These are phyloP conservation scores for Candida namnaoensis DNA, from an alignment of 805 yeast species.

Conservation along the genomic window DNA sequence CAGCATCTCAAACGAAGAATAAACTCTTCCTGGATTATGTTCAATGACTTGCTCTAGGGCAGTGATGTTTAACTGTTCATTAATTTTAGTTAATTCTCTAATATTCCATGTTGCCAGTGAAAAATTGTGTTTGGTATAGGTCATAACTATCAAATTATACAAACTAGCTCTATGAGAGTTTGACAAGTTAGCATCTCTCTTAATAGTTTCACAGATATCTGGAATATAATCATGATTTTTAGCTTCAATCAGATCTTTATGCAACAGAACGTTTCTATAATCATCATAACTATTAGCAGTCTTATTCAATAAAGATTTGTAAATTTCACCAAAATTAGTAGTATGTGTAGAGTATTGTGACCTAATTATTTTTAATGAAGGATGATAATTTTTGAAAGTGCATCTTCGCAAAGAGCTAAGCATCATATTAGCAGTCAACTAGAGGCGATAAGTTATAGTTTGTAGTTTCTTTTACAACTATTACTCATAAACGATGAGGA, in stretches of 20 bases:
- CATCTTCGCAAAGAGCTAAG: no score
- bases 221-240: not conserved
- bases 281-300: not conserved
- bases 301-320: no score
- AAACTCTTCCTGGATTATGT: constrained; percentile 45
- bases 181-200: not conserved
- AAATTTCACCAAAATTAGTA: not conserved
- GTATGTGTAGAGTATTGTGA: no score
- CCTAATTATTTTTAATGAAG: no score
- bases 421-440: no score
- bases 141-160: constrained; percentile 19
- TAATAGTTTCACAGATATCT: not conserved
- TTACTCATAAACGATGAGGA: no score
- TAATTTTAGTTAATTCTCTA: constrained; percentile 15
- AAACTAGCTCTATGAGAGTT: constrained; percentile 4
- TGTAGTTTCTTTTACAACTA: no score
- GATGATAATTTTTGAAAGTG: no score
- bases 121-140: constrained; percentile 19
- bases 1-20: constrained; percentile 39
- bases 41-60: constrained; percentile 25
- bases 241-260: not conserved
- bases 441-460: no score
- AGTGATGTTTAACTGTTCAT: constrained; percentile 11
- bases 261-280: not conserved
- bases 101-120: constrained; percentile 22